phyloP scores from a whole-genome alignment of 495 filamentous ascomycete genomes.

The Rusavskia elegans region DNA sequence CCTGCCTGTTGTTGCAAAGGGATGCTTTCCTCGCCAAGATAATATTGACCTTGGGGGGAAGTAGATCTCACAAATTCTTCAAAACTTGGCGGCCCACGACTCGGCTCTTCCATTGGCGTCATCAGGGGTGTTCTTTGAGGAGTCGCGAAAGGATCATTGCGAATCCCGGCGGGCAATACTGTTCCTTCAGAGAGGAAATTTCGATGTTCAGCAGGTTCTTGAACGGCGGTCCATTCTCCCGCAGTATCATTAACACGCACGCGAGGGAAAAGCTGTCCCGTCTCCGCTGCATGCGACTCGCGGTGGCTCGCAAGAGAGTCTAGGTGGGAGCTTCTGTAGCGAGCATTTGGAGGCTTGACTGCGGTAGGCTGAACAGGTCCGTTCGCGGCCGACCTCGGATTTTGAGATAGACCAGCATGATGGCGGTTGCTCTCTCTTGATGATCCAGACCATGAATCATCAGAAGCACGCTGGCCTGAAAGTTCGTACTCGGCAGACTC shows the following conservation, averaged over 20 bases:
- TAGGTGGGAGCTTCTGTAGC: constrained; percentile 14
- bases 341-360: neutral
- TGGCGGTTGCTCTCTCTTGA: neutral
- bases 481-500: neutral
- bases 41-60: neutral
- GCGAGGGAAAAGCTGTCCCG: constrained; percentile 26
- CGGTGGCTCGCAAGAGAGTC: constrained; percentile 24
- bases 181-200: neutral
- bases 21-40: neutral
- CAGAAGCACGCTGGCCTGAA: neutral
- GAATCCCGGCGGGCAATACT: neutral
- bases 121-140: constrained; percentile 2
- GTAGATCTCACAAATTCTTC: constrained; percentile 1
- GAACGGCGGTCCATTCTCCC: neutral
- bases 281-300: constrained; percentile 28
- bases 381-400: neutral
- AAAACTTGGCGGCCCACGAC: neutral
- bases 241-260: constrained; percentile 5
- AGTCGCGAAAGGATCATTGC: constrained; percentile 6
- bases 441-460: constrained; percentile 1
- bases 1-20: neutral
- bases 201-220: neutral
- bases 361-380: neutral
- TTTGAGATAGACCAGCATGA: neutral
- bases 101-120: neutral